These are phyloP conservation scores for Crataegus laevigata DNA, from an alignment of 306 rosid genomes.

Conservation along the genomic window DNA sequence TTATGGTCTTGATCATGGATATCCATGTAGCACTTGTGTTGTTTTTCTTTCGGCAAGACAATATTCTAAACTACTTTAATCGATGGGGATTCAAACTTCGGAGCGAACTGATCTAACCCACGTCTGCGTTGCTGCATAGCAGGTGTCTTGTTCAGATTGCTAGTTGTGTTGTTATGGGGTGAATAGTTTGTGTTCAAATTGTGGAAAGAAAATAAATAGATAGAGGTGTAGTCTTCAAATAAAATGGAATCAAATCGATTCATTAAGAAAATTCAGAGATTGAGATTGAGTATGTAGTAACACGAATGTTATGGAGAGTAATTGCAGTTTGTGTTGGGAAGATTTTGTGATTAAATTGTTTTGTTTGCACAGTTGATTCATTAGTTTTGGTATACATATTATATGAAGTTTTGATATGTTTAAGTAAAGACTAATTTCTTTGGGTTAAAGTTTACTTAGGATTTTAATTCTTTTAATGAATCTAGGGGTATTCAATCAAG, in stretches of 20 bases:
- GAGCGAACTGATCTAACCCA: too few relatives aligned
- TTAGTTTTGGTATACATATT: not conserved
- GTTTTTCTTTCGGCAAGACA: too few relatives aligned
- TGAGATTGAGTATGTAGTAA: not conserved
- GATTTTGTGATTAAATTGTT: not conserved
- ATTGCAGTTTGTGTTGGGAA: not conserved
- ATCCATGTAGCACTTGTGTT: not conserved
- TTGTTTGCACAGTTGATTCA: not conserved
- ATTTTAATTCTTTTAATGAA: too few relatives aligned
- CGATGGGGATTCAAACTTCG: too few relatives aligned
- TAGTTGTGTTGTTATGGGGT: not conserved
- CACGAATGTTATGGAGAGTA: not conserved
- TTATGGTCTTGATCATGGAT: not conserved
- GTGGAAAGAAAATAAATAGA: not conserved
- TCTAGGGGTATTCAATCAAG: too few relatives aligned
- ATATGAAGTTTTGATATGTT: not conserved
- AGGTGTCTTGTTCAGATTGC: not conserved
- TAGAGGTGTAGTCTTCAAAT: not conserved
- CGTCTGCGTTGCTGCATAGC: too few relatives aligned
- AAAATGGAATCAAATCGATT: not conserved
- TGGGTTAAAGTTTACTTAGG: slow-evolving; percentile 3
- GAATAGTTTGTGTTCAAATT: not conserved
- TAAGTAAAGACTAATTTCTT: not conserved
- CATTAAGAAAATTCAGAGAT: not conserved
- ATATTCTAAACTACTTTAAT: too few relatives aligned